Conservation (phyloP, 2,329 filamentous ascomycete species). For the Fusarium kyushuense region DNA sequence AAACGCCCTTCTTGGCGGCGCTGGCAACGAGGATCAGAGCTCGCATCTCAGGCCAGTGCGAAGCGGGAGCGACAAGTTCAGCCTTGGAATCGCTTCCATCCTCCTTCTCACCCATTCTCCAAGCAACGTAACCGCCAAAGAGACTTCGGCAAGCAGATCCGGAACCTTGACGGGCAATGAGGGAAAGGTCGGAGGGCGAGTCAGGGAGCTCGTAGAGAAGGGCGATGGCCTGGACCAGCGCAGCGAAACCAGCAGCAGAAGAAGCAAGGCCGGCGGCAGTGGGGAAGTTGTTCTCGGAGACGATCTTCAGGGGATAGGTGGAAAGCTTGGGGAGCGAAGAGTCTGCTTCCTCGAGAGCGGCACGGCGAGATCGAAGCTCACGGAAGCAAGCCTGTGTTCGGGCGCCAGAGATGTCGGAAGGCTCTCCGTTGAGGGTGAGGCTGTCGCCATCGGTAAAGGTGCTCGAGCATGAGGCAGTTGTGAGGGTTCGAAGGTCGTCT, state of each 20-base stretch:
- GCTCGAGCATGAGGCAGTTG: conserved; percentile 89
- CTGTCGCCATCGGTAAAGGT: conserved; percentile 74
- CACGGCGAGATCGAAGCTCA: conserved; percentile 82
- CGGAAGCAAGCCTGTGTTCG: conserved; percentile 95
- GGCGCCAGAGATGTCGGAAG: conserved; percentile 86
- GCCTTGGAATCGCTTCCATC: conserved; percentile 91
- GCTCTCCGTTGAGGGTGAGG: conserved; percentile 85
- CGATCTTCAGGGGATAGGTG: conserved; percentile 80
- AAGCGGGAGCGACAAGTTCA: conserved; percentile 86
- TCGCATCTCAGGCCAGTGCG: conserved; percentile 96
- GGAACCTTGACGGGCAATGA: conserved; percentile 92
- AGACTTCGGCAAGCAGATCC: conserved; percentile 93
- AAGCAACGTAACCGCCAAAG: conserved; percentile 96
- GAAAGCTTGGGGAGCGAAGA: conserved; percentile 85
- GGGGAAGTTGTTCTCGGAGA: conserved; percentile 99
- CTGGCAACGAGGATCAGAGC: conserved; percentile 91
- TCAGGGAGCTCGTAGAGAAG: conserved; percentile 89
- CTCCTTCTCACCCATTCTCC: conserved; percentile 80
- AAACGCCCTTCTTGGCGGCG: conserved; percentile 95
- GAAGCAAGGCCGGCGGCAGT: conserved; percentile 90
- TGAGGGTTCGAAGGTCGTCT: conserved; percentile 92
- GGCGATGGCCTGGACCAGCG: conserved; percentile 85
- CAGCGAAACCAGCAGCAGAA: conserved; percentile 77
- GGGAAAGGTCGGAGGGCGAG: conserved; percentile 83
- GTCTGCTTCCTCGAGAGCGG: conserved; percentile 78